Base-by-base conservation (phyloP, 2,329 filamentous ascomycete species). In the Ceratocystis alfenasii region DNA sequence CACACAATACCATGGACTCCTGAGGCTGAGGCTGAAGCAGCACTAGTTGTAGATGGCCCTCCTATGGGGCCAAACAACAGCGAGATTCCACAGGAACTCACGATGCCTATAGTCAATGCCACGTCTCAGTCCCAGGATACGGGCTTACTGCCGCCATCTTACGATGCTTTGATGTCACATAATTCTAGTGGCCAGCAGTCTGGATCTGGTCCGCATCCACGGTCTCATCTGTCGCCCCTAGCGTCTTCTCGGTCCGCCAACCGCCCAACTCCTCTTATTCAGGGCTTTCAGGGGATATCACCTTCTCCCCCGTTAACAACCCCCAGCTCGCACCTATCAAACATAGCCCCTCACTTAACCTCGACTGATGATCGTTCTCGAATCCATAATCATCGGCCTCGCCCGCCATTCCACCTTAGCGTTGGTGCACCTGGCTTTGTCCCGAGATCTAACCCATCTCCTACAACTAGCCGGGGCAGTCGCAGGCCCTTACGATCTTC, bases 61-160 rank as follows among this genome's bases (percentile, higher is more conserved):
- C 57, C 66, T n/a, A 67, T 60, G 63, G 66, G 66, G 4, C 66
- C 66, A 8, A 67, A 67, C n/a, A 67, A 67, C 36, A 46, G 66
- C 3, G 66, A 67, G 20, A 67, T 67, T 41, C 66, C 66, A 15
- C 44, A 62, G 6, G 66, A 67, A 28, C 50, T 67, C 8, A 63
- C 59, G 4, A 65, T 66, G 65, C 65, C 65, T 12, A 28, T 20
- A 5, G 59, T 65, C 15, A 46, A 44, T 41, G 57, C 5, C 25
- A 5, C 63, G 7, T 17, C 44, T 4, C 22, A 61, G n/a, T 33
- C 25, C 17, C 41, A 62, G 10, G 63, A 62, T n/a, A 15, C 46
- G 6, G 64, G 33, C 50, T 33, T 63, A 36, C 66, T 63, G 41
- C 66, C 66, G 41, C 66, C 66, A 20, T 65, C 62, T 28, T 67